These are phyloP conservation scores for Nemania abortiva DNA, from an alignment of 2,329 filamentous ascomycete genomes.

Conservation along the genomic window DNA sequence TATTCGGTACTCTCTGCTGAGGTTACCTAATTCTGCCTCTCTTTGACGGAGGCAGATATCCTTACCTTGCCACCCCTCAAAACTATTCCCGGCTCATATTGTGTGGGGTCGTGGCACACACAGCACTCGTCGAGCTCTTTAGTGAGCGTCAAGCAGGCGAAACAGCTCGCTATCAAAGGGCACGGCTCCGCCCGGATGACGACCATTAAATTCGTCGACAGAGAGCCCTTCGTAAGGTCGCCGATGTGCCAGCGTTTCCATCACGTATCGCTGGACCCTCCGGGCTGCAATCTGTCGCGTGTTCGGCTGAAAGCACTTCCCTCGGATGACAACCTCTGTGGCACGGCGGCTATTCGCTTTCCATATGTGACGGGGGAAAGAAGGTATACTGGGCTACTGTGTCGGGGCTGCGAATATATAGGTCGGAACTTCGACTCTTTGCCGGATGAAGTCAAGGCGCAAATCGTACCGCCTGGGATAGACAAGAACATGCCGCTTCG, in stretches of 20 bases:
- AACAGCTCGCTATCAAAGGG: conserved; percentile 45
- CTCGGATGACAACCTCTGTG: conserved; percentile 43
- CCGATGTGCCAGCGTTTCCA: conserved; percentile 39
- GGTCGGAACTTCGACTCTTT: conserved; percentile 11
- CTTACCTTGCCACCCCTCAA: conserved; percentile 7
- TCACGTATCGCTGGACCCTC: conserved; percentile 41
- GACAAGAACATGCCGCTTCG: conserved; percentile 2
- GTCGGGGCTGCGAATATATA: conserved; percentile 44
- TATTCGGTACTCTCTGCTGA: conserved; percentile 45
- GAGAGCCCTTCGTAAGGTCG: conserved; percentile 18
- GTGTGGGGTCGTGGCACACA: conserved; percentile 30
- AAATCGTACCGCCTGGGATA: conserved; percentile 8
- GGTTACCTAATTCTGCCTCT: conserved; percentile 33
- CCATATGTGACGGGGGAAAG: conserved; percentile 42
- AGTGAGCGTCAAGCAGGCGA: conserved; percentile 50
- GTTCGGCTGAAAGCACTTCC: conserved; percentile 38
- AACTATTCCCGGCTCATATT: conserved; percentile 46
- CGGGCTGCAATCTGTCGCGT: conserved; percentile 43
- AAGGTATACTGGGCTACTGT: conserved; percentile 43
- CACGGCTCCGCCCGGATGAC: conserved; percentile 42
- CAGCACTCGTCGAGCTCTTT: conserved; percentile 38
- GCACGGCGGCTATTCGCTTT: conserved; percentile 47
- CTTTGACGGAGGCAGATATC: neutral
- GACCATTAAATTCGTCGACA: conserved; percentile 23
- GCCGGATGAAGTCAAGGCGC: conserved; percentile 12